Base-by-base conservation (phyloP, 1,139 yeast genomes). In the Kodamaea ohmeri region DNA sequence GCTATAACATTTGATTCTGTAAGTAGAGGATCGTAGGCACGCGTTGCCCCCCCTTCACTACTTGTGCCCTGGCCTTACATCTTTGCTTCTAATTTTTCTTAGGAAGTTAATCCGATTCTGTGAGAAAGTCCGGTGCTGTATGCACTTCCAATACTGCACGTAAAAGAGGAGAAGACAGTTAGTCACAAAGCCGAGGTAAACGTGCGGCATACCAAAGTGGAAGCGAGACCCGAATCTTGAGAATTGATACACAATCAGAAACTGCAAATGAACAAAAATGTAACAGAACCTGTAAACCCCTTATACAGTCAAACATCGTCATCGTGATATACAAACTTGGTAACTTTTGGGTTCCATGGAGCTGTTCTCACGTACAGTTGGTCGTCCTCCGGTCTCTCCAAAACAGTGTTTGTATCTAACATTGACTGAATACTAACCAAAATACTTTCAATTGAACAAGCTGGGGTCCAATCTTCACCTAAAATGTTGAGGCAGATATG, bases 381-480 rank as follows among this genome's bases (percentile, higher is more conserved):
- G 52, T 83, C 78, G 46, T 73, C 88, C 1, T 73, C 72, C 0
- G 88, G 88, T 42, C 75, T 56, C 47, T 73, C 71, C 24, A 56
- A 43, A 4, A 54, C 44, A 0, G 50, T 52, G 49, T 83, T 83
- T 3, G 75, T 70, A 8, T 67, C 67, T 32, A 83, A 58, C 81
- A 83, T 78, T 33, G 84, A 77, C 50, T 83, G 90, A 14, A 83
- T 56, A 19, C 87, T 79, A 15, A 83, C 47, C 16, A 78, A 58
- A 0, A 80, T 65, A 5, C 79, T 65, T 34, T 70, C 70, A 3
- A 82, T 64, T 1, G 79, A 69, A 44, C 83, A 82, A 0, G 82
- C 81, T 0, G 90, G 90, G 0, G 87, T 71, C 92, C 92, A 83
- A 33, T 76, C 85, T 6, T 74, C 72, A 1, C 85, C 88, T 20